Percentiles rank a stretch among this genome's conserved stretches.
Conservation (phyloP, 2,329 filamentous ascomycete genomes). For the Fusarium sp. region DNA sequence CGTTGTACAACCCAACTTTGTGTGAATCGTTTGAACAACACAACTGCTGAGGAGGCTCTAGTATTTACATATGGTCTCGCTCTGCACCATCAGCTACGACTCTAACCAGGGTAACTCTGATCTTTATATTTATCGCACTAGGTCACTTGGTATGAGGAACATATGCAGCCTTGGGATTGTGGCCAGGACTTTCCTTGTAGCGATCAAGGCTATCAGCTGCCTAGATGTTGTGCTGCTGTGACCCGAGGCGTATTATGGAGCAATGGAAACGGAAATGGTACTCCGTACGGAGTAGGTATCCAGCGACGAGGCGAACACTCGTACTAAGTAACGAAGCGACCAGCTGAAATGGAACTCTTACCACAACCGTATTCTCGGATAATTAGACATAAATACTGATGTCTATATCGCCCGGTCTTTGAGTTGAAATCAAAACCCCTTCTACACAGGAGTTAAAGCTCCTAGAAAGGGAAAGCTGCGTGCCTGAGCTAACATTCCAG, state of each 20-base stretch:
- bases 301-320: not conserved
- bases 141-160: not conserved
- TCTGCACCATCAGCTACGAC: not conserved
- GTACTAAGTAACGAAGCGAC: not conserved
- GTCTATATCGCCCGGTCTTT: not conserved
- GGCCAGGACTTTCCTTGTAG: not conserved
- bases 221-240: not conserved
- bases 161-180: not conserved
- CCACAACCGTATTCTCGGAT: not conserved
- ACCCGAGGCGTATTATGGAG: not conserved
- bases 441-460: not conserved
- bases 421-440: not conserved
- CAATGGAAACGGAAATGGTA: not conserved
- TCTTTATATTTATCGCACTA: not conserved
- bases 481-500: slow-evolving; percentile 28
- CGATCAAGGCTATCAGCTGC: not conserved
- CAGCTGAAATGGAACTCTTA: not conserved
- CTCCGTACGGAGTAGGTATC: not conserved
- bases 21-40: not conserved
- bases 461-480: slow-evolving; percentile 13
- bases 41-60: not conserved
- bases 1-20: not conserved
- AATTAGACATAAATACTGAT: not conserved
- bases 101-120: not conserved
- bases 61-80: not conserved